Percentiles rank a stretch among this genome's conserved stretches.
Conservation (phyloP, 345 rosid genomes). For the Brassica carinata region DNA sequence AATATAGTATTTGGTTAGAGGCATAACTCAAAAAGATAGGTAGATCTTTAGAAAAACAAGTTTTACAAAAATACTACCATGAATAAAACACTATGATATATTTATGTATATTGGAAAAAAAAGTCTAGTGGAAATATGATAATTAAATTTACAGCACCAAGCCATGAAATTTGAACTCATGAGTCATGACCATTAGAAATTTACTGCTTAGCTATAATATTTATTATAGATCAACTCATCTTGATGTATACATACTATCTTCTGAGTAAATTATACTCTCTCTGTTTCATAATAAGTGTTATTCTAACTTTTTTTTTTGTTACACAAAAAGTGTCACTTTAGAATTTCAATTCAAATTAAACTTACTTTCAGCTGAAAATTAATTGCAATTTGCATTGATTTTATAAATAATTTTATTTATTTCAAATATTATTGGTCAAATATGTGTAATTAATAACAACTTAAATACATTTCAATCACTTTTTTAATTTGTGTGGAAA, state of each 20-base stretch:
- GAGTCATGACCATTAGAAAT: neutral
- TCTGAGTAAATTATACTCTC: neutral
- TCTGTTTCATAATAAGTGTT: no score
- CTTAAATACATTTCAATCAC: no score
- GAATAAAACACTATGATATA: neutral
- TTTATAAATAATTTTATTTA: no score
- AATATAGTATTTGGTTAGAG: neutral
- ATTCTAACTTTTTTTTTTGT: no score
- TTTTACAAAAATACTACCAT: neutral
- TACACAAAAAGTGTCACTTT: no score
- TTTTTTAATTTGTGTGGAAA: no score
- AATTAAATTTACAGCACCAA: neutral
- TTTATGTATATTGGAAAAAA: neutral
- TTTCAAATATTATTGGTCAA: no score
- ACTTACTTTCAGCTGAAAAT: no score
- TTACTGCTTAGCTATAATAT: neutral
- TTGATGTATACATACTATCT: neutral
- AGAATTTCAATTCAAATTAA: no score
- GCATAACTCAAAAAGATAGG: neutral
- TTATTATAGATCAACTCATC: neutral
- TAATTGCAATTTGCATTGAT: no score
- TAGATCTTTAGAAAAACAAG: neutral
- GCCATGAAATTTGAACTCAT: constrained; percentile 13
- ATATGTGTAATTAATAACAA: no score
- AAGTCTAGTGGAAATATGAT: neutral